Conservation (phyloP, 2,329 filamentous ascomycete species). For the Blastomyces gilchristii region DNA sequence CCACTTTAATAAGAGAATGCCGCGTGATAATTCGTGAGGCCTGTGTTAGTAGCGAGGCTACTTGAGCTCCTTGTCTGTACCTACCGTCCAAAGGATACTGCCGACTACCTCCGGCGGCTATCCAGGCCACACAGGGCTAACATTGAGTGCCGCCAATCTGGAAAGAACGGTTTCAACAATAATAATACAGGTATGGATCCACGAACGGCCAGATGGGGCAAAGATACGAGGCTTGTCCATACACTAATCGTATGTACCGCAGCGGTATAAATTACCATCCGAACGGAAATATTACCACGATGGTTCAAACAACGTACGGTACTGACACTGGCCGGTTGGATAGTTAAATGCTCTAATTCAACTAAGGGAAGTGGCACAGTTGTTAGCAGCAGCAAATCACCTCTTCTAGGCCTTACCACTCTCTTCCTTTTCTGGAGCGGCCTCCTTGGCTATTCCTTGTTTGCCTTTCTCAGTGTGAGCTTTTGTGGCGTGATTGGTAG, state of each 20-base stretch:
- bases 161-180: constrained; percentile 3
- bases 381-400: neutral
- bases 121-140: constrained; percentile 8
- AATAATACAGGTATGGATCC: neutral
- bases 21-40: neutral
- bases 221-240: too few relatives aligned
- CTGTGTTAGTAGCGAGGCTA: neutral
- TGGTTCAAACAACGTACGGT: neutral
- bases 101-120: neutral
- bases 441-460: neutral
- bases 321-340: neutral
- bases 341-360: neutral
- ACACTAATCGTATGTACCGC: neutral
- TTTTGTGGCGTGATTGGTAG: neutral
- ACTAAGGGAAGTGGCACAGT: neutral
- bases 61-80: neutral
- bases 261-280: neutral
- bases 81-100: neutral
- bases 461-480: neutral
- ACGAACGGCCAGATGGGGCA: neutral
- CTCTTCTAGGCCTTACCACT: neutral
- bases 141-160: constrained; percentile 14
- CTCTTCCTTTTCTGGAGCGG: neutral
- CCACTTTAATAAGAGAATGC: neutral
- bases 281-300: neutral